Percentiles rank a stretch among this genome's conserved stretches.
Evolutionary conservation across 2,329 filamentous ascomycete species (phyloP).

Genomic region (Penicillium polonicum): DNA sequence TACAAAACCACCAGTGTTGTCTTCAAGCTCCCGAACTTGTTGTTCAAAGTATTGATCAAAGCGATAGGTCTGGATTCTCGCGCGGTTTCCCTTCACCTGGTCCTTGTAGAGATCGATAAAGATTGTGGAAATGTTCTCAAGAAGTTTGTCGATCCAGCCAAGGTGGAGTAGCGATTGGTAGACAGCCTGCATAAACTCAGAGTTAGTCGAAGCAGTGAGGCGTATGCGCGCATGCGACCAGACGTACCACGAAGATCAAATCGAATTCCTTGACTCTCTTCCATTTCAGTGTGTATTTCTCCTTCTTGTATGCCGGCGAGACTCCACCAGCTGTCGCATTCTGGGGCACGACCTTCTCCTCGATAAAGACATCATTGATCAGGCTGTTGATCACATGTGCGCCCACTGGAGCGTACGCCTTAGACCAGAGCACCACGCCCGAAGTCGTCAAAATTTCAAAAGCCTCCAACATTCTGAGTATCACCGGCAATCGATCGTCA

Average conservation of each 20-base stretch:
- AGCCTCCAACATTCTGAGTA: conserved; percentile 74
- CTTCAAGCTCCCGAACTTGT: conserved; percentile 73
- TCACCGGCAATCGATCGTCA: neutral
- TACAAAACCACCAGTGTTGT: conserved; percentile 41
- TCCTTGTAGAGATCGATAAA: conserved; percentile 89
- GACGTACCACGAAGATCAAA: conserved; percentile 84
- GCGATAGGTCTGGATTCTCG: conserved; percentile 73
- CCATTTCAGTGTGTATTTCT: conserved; percentile 95
- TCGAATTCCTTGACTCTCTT: conserved; percentile 88
- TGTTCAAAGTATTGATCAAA: conserved; percentile 96
- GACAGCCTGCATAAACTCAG: conserved; percentile 65
- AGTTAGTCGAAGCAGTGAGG: conserved; percentile 18
- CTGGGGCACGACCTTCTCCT: conserved; percentile 71
- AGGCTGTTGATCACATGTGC: conserved; percentile 87
- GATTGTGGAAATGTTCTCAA: conserved; percentile 90
- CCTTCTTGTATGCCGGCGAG: conserved; percentile 75
- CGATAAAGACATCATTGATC: conserved; percentile 95
- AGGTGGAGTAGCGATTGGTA: conserved; percentile 94
- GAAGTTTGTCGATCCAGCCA: conserved; percentile 93
- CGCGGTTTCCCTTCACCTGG: conserved; percentile 77
- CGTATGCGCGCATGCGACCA: conserved; percentile 11
- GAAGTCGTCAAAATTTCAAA: conserved; percentile 97
- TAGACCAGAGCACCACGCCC: conserved; percentile 95
- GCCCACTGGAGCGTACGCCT: conserved; percentile 76
- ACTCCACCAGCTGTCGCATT: conserved; percentile 60